Evolutionary conservation across 2,329 filamentous ascomycete species (phyloP), one percentile per base, ranked within the genome.

Genomic region (Cladosporium sp.): DNA sequence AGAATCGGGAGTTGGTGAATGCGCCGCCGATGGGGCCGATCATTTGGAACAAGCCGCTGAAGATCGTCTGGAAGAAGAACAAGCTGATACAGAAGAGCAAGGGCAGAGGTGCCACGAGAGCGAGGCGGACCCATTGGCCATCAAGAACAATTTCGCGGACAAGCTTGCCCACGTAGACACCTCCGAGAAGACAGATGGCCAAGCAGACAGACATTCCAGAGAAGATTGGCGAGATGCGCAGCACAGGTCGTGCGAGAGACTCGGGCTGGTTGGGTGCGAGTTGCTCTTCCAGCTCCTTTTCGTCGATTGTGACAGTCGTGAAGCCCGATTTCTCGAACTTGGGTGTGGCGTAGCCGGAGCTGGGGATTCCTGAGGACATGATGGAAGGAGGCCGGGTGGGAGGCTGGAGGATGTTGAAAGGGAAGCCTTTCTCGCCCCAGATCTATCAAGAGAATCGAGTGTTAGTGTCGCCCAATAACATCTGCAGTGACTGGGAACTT

Each of bases 1-100:
- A 93, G 72, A 84, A 92, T 66, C 86, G 87, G 62, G 86, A 89
- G 75, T 93, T 93, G 60, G 49, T 51, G 39, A 56, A 59, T 53
- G 68, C 61, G 46, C 71, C 68, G 7, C 59, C 59, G 49, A 70
- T 64, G 3, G 69, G 69, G 11, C 69, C 67, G 16, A 71, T 55
- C n/a, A 69, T 52, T 46, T 72, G 69, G 15, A 63, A 64, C n/a
- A 66, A 33, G 49, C 66, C 66, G 13, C 64, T 63, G 38, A 65
- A 59, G n/a, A 69, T 51, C 15, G 68, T 63, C 53, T 71, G 67
- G 62, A 69, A 70, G 62, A 72, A 72, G 60, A 72, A 72, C 59
- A 79, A 58, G 54, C 71, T 72, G 49, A 83, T 71, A 70, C 82
- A 83, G 18, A 78, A 65, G 59, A 82, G 77, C 16, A 78, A 61